Evolutionary conservation across 1,139 yeast genomes (phyloP).

Genomic region (Suhomyces guaymorum): DNA sequence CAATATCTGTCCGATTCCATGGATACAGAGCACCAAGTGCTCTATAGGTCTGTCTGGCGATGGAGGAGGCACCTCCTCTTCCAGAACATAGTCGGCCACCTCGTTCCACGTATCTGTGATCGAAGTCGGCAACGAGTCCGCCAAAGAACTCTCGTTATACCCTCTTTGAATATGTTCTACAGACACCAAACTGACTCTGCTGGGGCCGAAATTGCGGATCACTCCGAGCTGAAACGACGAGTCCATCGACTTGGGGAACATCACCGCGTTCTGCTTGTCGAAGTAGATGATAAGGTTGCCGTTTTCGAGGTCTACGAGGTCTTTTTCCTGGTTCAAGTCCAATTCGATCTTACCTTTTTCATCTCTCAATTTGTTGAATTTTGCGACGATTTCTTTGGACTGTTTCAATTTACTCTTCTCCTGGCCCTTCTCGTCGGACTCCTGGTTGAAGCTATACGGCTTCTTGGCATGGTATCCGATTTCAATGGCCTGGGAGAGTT

Average conservation of each 20-base stretch:
- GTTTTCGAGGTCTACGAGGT: slow-evolving; percentile 32
- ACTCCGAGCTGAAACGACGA: slow-evolving; percentile 40
- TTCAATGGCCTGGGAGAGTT: slow-evolving; percentile 62
- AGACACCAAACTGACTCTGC: slow-evolving; percentile 32
- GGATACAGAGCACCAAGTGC: slow-evolving; percentile 82
- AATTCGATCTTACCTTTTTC: slow-evolving; percentile 14
- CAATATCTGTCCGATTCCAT: slow-evolving; percentile 91
- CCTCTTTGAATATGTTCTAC: slow-evolving; percentile 45
- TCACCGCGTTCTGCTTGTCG: slow-evolving; percentile 35
- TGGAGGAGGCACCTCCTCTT: slow-evolving; percentile 2
- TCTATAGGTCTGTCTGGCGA: slow-evolving; percentile 55
- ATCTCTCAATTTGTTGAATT: slow-evolving; percentile 21
- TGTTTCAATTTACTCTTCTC: slow-evolving; percentile 11
- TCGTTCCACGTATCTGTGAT: slow-evolving; percentile 48
- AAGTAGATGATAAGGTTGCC: slow-evolving; percentile 36
- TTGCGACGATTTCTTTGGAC: slow-evolving; percentile 22
- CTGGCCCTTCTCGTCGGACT: slow-evolving; percentile 10
- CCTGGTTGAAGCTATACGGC: slow-evolving; percentile 28
- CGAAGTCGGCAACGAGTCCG: slow-evolving; percentile 42
- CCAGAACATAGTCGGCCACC: slow-evolving; percentile 19
- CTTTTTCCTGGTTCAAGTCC: slow-evolving; percentile 28
- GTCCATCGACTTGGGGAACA: slow-evolving; percentile 39
- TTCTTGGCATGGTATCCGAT: slow-evolving; percentile 42
- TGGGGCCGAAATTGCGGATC: slow-evolving; percentile 39
- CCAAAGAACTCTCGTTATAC: slow-evolving; percentile 30